Conservation (phyloP, 108 stramenopile genomes). For the Fistulifera solaris region DNA sequence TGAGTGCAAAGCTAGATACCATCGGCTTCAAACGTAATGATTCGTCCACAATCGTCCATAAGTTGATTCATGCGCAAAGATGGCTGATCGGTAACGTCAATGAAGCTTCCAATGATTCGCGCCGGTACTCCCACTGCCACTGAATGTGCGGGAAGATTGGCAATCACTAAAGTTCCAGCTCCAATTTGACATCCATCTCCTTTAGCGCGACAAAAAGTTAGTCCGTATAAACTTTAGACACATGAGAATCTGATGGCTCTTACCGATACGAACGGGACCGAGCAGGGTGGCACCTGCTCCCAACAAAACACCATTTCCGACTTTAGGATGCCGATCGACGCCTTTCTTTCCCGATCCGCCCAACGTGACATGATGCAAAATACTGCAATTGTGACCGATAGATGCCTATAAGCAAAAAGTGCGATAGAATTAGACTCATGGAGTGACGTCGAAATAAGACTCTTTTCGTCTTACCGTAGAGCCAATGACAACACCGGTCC, state of each 20-base stretch:
- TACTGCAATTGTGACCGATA: slow-evolving; percentile 66
- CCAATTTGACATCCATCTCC: slow-evolving; percentile 30
- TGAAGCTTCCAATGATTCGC: slow-evolving; percentile 62
- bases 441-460: background rate
- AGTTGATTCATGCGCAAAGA: slow-evolving; percentile 60
- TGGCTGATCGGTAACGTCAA: slow-evolving; percentile 59
- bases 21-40: slow-evolving; percentile 34
- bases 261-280: slow-evolving; percentile 66
- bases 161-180: slow-evolving; percentile 73
- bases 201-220: too few species aligned
- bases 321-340: slow-evolving; percentile 82
- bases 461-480: slow-evolving; percentile 55
- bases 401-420: slow-evolving; percentile 6
- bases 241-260: too few species aligned
- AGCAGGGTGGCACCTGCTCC: slow-evolving; percentile 79
- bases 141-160: slow-evolving; percentile 49
- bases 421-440: background rate
- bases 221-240: too few species aligned
- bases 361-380: slow-evolving; percentile 79
- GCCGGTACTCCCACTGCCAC: slow-evolving; percentile 47
- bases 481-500: slow-evolving; percentile 83
- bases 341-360: slow-evolving; percentile 78
- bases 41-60: slow-evolving; percentile 27
- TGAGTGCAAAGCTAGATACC: slow-evolving; percentile 27
- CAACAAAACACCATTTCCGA: slow-evolving; percentile 71